Base-by-base conservation (phyloP, 2,329 filamentous ascomycete genomes). In the Nothophaeocryptopus gaeumannii region DNA sequence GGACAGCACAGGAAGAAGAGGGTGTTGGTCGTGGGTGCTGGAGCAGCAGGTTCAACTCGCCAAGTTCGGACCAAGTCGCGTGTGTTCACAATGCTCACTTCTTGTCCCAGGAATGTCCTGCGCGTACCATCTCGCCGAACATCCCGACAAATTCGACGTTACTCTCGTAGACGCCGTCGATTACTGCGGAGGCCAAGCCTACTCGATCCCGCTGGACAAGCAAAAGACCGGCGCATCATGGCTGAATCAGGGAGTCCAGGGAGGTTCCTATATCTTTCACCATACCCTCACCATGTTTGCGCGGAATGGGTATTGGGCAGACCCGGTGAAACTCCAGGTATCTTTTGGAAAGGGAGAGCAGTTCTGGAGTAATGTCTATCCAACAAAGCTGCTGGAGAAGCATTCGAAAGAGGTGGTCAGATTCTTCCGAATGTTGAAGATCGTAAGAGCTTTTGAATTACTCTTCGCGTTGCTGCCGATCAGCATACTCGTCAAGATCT, bases 351-450 rank as follows among this genome's bases (percentile, higher is more conserved):
- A 84, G 60, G 80, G 75, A 14, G 75, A 81, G 33, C 72, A 73
- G 7, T 85, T 85, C 69, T 85, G 82, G 82, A 82, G 79, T 5
- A 85, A 85, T 51, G 80, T 82, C 45, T 85, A 81, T 59, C 81
- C 80, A 0, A 84, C 78, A 26, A 74, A 77, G 53, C 72, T 85
- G 14, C 70, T 85, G 11, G 74, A 76, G 37, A 71, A 76, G 13
- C 78, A 81, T 53, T 73, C 78, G 12, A 70, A 69, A 4, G 82
- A 85, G 56, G 80, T 83, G 52, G 71, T 70, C 56, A 74, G 75
- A 31, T 78, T 84, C 58, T 73, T 72, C 14, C 73, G 64, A 34
- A 79, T 82, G 64, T 63, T 83, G 48, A 79, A 74, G 46, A 68
- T 84, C 13, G 74, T 84, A 9, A 76, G 80, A 40, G 78, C 74